Evolutionary conservation across 176 grass and related monocot species (phyloP).

Genomic region (Hordeum marinum): DNA sequence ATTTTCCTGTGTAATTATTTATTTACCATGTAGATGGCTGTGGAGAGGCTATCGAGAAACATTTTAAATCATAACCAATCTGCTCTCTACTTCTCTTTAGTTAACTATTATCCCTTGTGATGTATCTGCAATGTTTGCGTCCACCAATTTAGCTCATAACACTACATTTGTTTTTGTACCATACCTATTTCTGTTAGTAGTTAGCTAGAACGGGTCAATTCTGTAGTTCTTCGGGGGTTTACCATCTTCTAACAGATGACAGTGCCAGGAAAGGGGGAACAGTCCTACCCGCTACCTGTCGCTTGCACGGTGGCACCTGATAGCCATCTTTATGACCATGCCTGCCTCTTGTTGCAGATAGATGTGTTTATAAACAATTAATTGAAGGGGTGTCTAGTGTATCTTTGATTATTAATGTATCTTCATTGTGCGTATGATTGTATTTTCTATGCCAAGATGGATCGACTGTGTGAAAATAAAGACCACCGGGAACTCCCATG

Average conservation of each 20-base stretch:
- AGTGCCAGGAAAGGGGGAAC: background rate
- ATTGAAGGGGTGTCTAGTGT: background rate
- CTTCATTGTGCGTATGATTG: background rate
- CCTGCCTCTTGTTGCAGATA: background rate
- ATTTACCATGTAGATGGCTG: background rate
- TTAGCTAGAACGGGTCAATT: background rate
- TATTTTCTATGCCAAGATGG: background rate
- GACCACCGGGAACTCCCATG: background rate
- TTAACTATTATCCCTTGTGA: background rate
- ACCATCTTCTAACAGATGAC: background rate
- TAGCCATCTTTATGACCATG: background rate
- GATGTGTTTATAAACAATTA: background rate
- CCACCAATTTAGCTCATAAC: background rate
- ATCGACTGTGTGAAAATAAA: background rate
- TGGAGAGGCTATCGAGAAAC: background rate
- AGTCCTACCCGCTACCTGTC: background rate
- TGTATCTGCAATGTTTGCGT: background rate
- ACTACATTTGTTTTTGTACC: background rate
- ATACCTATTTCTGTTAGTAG: background rate
- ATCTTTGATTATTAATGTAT: background rate
- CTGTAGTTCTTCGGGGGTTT: background rate
- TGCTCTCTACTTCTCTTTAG: background rate
- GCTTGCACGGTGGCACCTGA: background rate
- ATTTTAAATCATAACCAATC: background rate
- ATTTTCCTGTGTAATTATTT: background rate